Base-by-base conservation (phyloP, 2,329 filamentous ascomycete genomes). In the Apiospora rasikravindrae region DNA sequence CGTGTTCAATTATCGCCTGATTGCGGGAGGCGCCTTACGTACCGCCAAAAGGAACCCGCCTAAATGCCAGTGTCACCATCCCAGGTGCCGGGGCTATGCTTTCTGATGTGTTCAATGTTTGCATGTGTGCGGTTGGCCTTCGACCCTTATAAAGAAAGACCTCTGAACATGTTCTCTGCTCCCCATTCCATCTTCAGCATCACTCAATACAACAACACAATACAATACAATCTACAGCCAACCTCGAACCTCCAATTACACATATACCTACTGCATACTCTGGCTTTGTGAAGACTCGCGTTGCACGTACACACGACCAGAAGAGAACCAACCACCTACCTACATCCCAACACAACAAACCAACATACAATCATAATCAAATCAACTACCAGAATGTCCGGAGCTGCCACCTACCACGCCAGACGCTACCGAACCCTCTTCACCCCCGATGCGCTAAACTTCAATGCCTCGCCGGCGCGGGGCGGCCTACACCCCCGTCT, bases 391-490 rank as follows among this genome's bases (percentile, higher is more conserved):
- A 66, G 14, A 26, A 69, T 69, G 64, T 45, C 42, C 45, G 44
- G 42, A 33, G 67, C 42, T 42, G 66, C 45, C 47, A 72, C 71
- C 24, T 72, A 72, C 57, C 67, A 70, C 71, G 71, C 68, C 45
- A 66, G 71, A 70, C 71, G 71, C 49, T 72, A 70, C 68, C 70
- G 71, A 51, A 72, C 71, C 69, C 71, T 72, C 16, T 72, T 67
- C 67, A 67, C 26, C 33, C 71, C 71, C 29, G 53, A 70, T 47
- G 71, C 71, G 19, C 71, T 72, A 22, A 72, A 72, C 71, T 72
- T 72, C 61, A 44, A 61, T 4, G 10, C 71, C 19, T 40, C 57
- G 29, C 44, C 44, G 37, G 68, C 71, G 19, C 61, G 71, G 71
- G 22, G 57, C 44, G 11, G 71, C 69, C 37, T 26, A 68, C 37